These are phyloP conservation scores for Geoglossum cookeanum DNA, from an alignment of 2,329 filamentous ascomycete genomes.

Conservation along the genomic window DNA sequence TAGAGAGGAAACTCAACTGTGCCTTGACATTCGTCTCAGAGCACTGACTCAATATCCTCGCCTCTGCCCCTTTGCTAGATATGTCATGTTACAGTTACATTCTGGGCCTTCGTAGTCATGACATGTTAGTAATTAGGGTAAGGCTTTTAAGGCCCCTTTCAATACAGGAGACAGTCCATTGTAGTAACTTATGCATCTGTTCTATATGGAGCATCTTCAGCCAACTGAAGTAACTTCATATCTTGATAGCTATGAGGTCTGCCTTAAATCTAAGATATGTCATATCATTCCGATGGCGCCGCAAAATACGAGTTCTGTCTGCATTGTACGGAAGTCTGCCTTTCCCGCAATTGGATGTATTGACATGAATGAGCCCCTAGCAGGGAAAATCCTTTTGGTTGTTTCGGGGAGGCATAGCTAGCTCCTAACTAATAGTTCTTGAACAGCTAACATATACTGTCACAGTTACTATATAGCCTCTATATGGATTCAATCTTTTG, in stretches of 20 bases:
- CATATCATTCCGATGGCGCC: not conserved
- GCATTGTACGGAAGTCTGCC: not conserved
- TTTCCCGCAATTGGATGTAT: not conserved
- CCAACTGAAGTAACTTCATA: not conserved
- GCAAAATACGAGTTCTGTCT: not conserved
- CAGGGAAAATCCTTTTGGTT: not conserved
- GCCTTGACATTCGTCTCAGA: not conserved
- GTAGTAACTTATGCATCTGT: too few relatives aligned
- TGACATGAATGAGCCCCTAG: not conserved
- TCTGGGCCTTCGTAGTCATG: too few relatives aligned
- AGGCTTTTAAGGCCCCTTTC: not conserved
- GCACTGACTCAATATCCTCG: not conserved
- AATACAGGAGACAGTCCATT: too few relatives aligned
- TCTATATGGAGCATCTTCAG: not conserved
- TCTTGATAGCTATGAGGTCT: not conserved
- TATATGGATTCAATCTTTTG: not conserved
- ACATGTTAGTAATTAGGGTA: not conserved
- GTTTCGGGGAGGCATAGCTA: not conserved
- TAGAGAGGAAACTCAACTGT: not conserved
- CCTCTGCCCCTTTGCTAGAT: not conserved
- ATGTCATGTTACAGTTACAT: not conserved
- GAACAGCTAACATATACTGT: not conserved
- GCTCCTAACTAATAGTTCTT: not conserved
- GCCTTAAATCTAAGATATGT: not conserved
- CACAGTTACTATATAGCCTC: not conserved